Evolutionary conservation across 106 monocot genomes (phyloP), one percentile per base, ranked within the genome.

Genomic region (Chionographis japonica): DNA sequence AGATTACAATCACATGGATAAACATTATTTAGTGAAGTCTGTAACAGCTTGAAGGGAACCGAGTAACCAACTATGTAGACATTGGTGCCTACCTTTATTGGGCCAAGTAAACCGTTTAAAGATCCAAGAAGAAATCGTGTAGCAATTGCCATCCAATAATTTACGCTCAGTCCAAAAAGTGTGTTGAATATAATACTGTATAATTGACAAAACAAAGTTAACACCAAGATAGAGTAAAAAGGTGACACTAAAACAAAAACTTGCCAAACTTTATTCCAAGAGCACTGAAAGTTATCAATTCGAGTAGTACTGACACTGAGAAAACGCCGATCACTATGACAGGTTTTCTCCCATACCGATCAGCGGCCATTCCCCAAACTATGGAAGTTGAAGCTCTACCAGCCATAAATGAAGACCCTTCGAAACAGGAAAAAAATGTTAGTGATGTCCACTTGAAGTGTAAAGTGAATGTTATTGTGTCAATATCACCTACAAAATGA

Each of bases 101-200:
- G 81, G 9, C 84, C 88, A 61, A 88, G 80, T 42, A 91, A 68
- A n/a, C 91, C 95, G 80, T 91, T 95, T 18, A 91, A 66, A 65
- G 75, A 58, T 74, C 95, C 95, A 66, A 95, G 88, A 65, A 86
- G 81, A 56, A 91, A 84, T 73, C 95, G 83, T 56, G 86, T 91
- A 40, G 67, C 54, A 68, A 95, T 86, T 63, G 91, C 95, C 91
- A 91, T 95, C 91, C 88, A 88, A 72, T 88, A 91, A 68, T 46
- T 86, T n/a, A 63, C 56, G 67, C 95, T 95, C 50, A 95, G 75
- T 12, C 95, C 95, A 81, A 95, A 95, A 1, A 91, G 66, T 27
- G 86, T 80, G 56, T 95, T 95, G 57, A 91, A 88, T 59, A 95
- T 74, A 13, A 86, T 63, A 63, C 95, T 95, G 81, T 60, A 64